Evolutionary conservation across 176 grass and related monocot species (phyloP).

Genomic region (Juncus inflexus): DNA sequence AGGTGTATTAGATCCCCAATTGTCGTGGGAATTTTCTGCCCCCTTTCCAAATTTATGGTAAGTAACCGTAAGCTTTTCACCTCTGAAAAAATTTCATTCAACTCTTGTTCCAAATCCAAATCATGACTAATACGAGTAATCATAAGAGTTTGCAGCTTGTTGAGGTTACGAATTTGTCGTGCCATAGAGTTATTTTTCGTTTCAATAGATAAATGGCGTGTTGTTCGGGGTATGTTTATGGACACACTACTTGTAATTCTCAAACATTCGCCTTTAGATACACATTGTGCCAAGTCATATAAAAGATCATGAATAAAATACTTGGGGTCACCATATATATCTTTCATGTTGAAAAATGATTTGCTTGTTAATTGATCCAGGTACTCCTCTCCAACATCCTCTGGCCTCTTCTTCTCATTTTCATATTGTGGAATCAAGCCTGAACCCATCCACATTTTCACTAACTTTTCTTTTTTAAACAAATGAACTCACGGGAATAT

Average conservation of each 20-base stretch:
- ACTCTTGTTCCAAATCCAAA: neutral
- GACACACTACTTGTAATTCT: neutral
- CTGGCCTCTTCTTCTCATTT: neutral
- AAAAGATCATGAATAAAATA: slow-evolving; percentile 23
- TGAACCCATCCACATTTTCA: slow-evolving; percentile 33
- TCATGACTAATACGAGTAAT: slow-evolving; percentile 10
- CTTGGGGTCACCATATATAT: neutral
- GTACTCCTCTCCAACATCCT: slow-evolving; percentile 22
- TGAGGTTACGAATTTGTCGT: neutral
- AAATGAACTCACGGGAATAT: slow-evolving; percentile 44
- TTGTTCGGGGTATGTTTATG: neutral
- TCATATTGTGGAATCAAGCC: neutral
- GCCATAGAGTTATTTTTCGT: neutral
- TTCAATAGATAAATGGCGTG: slow-evolving; percentile 17
- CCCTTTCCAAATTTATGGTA: neutral
- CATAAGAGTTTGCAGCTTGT: slow-evolving; percentile 10
- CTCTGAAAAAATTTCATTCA: slow-evolving; percentile 3
- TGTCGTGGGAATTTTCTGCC: neutral
- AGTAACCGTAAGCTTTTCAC: slow-evolving; percentile 11
- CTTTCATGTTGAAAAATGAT: slow-evolving; percentile 15
- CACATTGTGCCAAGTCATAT: neutral
- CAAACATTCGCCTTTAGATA: slow-evolving; percentile 25
- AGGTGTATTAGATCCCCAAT: slow-evolving; percentile 20
- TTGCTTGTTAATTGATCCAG: slow-evolving; percentile 12
- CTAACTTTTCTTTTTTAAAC: slow-evolving; percentile 34